phyloP scores from a whole-genome alignment of 2,329 filamentous ascomycete genomes.

The Samsoniella hepiali region DNA sequence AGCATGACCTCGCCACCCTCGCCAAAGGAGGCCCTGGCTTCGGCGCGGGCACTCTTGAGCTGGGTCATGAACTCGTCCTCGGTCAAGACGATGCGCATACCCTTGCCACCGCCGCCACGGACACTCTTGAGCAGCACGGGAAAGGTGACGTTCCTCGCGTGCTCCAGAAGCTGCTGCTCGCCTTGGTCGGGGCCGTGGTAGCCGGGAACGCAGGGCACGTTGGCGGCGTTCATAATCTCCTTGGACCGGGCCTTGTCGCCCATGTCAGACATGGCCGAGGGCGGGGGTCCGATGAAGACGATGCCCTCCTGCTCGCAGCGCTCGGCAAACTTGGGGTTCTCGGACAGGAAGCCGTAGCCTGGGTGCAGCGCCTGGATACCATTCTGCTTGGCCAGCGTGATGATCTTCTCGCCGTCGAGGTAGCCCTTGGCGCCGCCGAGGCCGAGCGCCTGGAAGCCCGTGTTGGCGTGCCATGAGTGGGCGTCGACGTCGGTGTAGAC shows the following conservation, averaged over 20 bases:
- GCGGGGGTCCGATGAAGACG: conserved; percentile 90
- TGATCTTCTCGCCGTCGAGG: conserved; percentile 89
- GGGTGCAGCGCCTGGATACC: conserved; percentile 91
- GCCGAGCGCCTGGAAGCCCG: conserved; percentile 78
- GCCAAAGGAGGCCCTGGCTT: conserved; percentile 77
- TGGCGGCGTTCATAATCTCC: conserved; percentile 93
- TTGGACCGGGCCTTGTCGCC: conserved; percentile 91
- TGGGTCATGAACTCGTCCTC: conserved; percentile 68
- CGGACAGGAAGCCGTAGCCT: conserved; percentile 92
- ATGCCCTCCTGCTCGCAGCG: conserved; percentile 87
- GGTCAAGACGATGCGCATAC: conserved; percentile 70
- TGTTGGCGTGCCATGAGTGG: conserved; percentile 79
- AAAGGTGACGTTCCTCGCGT: conserved; percentile 68
- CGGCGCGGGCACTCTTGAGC: conserved; percentile 68
- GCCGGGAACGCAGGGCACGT: conserved; percentile 92
- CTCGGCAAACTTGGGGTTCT: conserved; percentile 87
- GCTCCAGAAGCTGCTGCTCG: conserved; percentile 53
- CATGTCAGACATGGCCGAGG: conserved; percentile 80
- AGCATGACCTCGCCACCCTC: conserved; percentile 77
- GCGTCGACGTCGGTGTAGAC: conserved; percentile 93
- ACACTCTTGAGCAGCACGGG: conserved; percentile 78
- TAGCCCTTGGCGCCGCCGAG: conserved; percentile 83
- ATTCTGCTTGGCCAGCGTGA: conserved; percentile 78
- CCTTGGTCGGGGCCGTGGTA: conserved; percentile 89
- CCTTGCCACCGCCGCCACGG: conserved; percentile 78